phyloP scores from a whole-genome alignment of 441 rosid species.

The Arabidopsis hybrid region DNA sequence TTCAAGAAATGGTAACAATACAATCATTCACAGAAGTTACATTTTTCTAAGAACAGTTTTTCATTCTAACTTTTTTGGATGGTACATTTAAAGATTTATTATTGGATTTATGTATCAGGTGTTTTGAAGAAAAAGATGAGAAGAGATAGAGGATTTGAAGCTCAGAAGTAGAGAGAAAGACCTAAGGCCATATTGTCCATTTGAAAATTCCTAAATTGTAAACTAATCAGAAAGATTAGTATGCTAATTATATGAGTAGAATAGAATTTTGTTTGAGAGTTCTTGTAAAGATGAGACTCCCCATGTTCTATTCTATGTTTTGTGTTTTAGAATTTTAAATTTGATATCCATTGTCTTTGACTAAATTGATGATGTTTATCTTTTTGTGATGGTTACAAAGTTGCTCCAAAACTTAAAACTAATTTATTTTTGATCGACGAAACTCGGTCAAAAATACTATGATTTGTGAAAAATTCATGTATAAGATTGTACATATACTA shows the following conservation, averaged over 20 bases:
- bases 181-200: conserved; percentile 7
- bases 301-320: conserved; percentile 25
- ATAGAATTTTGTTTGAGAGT: conserved; percentile 21
- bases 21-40: background rate
- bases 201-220: conserved; percentile 2
- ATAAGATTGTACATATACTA: background rate
- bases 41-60: background rate
- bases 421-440: background rate
- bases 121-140: conserved; percentile 16
- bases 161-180: conserved; percentile 16
- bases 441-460: background rate
- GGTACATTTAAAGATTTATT: background rate
- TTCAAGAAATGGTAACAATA: conserved; percentile 1
- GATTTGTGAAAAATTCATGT: background rate
- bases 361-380: conserved; percentile 19
- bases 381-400: background rate
- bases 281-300: conserved; percentile 38
- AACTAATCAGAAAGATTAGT: conserved; percentile 33
- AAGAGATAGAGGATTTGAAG: conserved; percentile 24
- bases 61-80: background rate
- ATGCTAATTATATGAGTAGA: conserved; percentile 33
- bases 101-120: conserved; percentile 29
- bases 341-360: background rate
- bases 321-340: background rate
- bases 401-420: background rate